Evolutionary conservation across 352 stramenopile species (phyloP), one percentile per base, ranked within the genome.

Genomic region (Phytophthora citricola): DNA sequence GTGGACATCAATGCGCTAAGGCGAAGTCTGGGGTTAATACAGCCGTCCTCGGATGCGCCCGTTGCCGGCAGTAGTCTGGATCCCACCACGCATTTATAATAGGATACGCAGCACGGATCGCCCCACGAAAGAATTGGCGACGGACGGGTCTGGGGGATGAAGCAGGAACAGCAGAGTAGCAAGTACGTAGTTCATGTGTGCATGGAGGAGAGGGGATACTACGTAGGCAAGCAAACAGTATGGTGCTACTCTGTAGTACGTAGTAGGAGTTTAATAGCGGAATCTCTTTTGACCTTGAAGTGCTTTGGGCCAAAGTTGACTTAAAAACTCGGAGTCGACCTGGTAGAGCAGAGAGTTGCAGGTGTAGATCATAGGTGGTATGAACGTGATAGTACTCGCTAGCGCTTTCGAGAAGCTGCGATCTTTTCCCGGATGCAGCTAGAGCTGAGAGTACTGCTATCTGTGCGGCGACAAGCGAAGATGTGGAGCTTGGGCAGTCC

Each of bases 381-480:
- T 20, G 17, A 20, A 20, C 17, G 17, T 20, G 17, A 26, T 26
- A 26, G 24, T 26, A 26, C 24, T 26, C 24, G 24, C 38, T 75
- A 73, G 12, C 41, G 14, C 6, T 22, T 48, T 58, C 47, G 57
- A 31, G 68, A 74, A 29, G 58, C 47, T 22, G 81, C 84, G 34
- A 93, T 69, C n/a, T 78, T 79, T 17, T 90, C 76, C 50, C 90
- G 85, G 59, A 97, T 92, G 60, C 73, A 93, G 38, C 75, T 92
- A 10, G 88, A 96, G 71, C 85, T 95, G 29, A 97, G 82, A 22
- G 86, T 94, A 67, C 80, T 92, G 61, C 70, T 83, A 31, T 96
- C 87, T 1, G 89, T 94, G 51, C 92, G 79, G 6, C 87, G 81
- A 17, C 86, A 93, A 8, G 94, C 80, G 71, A 87, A 92, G 40